These are phyloP conservation scores for Nannochloris sp. DNA, from an alignment of 139 green algal species.

Conservation along the genomic window DNA sequence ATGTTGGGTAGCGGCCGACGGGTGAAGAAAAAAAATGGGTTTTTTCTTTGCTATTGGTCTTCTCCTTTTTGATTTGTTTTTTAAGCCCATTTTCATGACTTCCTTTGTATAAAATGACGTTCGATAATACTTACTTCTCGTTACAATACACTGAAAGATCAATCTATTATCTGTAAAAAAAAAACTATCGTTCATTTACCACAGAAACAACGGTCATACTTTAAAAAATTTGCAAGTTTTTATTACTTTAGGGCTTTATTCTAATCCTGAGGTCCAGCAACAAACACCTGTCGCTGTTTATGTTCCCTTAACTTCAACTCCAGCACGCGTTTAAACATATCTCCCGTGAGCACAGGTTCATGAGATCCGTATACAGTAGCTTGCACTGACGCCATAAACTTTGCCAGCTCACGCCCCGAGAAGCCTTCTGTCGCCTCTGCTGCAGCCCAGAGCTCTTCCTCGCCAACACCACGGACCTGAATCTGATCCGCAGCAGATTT, in stretches of 20 bases:
- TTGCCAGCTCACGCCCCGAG: constrained; percentile 88
- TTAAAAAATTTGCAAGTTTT: neutral
- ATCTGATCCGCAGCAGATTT: constrained; percentile 46
- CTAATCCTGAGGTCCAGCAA: neutral
- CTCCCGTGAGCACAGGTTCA: constrained; percentile 55
- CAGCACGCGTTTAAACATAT: constrained; percentile 55
- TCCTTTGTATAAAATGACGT: too few relatives aligned
- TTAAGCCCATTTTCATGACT: too few relatives aligned
- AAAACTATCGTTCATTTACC: too few relatives aligned
- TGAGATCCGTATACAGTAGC: constrained; percentile 80
- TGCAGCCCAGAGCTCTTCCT: constrained; percentile 45
- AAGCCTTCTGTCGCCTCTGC: constrained; percentile 82
- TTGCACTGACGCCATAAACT: constrained; percentile 86
- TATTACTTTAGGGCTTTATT: neutral
- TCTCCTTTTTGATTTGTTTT: too few relatives aligned
- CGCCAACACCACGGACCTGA: constrained; percentile 27
- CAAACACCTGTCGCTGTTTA: constrained; percentile 21
- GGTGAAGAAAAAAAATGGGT: too few relatives aligned
- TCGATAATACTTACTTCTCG: too few relatives aligned
- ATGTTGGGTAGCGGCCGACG: too few relatives aligned
- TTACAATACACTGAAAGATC: too few relatives aligned
- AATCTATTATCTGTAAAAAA: too few relatives aligned
- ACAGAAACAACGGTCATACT: too few relatives aligned
- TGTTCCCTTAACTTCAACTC: constrained; percentile 37
- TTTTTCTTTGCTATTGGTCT: too few relatives aligned